Base-by-base conservation (phyloP, 108 stramenopile genomes). In the Fragilariopsis cylindrus region DNA sequence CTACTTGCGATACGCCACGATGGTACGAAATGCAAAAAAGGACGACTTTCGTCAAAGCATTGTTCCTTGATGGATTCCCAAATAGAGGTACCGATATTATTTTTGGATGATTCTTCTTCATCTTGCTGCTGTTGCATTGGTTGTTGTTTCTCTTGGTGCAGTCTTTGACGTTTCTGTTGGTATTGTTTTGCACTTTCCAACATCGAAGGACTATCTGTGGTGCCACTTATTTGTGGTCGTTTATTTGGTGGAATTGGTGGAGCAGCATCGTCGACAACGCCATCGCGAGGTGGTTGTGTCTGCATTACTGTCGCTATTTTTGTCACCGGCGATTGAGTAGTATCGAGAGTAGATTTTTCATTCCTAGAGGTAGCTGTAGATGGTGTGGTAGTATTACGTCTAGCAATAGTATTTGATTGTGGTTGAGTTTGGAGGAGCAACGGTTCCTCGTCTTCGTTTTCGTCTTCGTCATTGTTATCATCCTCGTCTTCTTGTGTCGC, bases 401-500 rank as follows among this genome's bases (percentile, higher is more conserved):
- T 57, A 8, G 54, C 19, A 21, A 30, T 16, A 16, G 0, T 18
- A 21, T 16, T 16, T 53, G 69, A 42, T 45, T 5, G 30, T 30
- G 70, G 55, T 57, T 58, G 70, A 7, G 70, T 71, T 2, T 44
- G 43, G 43, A 56, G 43, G 42, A 71, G 56, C 11, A n/a, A 42
- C 18, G 43, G 43, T 6, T 71, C 43, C 47, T 71, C 42, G 15
- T 4, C 1, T 21, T 63, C 62, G 9, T 63, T 15, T 41, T 18
- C 62, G 7, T 63, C 62, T 7, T 63, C n/a, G 39, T 63, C 60
- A 19, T 58, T 45, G n/a, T 45, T 19, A 2, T 71, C 56, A 18
- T 45, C 57, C 42, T 70, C 70, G 12, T 56, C 45, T 45, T 60
- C 71, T 21, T 60, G 58, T 43, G 71, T 72, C 46, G 46, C 47